Conservation (phyloP, 2,329 filamentous ascomycete species). For the Fusarium temperatum region DNA sequence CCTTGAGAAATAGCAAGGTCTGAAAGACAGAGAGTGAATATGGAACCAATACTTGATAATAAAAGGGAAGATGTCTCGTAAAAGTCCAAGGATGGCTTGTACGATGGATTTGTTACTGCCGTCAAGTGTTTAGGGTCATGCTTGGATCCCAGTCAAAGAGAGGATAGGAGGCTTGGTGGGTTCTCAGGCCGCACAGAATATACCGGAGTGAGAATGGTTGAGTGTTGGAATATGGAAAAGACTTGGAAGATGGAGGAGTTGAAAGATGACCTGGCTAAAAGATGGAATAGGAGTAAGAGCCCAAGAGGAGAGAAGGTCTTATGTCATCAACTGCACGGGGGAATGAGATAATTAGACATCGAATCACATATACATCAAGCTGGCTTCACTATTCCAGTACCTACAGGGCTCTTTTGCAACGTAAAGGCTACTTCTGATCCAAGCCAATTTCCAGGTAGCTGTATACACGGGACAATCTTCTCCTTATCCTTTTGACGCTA, state of each 20-base stretch:
- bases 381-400: not conserved
- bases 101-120: no score
- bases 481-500: not conserved
- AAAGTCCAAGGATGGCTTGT: no score
- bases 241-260: not conserved
- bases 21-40: rapidly evolving
- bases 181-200: rapidly evolving
- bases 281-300: not conserved
- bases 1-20: not conserved
- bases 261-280: not conserved
- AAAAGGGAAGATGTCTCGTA: not conserved
- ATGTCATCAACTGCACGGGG: rapidly evolving
- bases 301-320: not conserved
- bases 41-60: rapidly evolving
- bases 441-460: not conserved
- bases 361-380: not conserved
- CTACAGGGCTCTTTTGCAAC: rapidly evolving
- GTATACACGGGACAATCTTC: not conserved
- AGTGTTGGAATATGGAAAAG: not conserved
- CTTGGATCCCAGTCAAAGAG: not conserved
- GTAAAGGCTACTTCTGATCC: not conserved
- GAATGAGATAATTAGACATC: not conserved
- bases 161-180: rapidly evolving
- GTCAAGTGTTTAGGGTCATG: not conserved
- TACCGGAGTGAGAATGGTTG: not conserved